Conservation (phyloP, 768 basidiomycete genomes). For the Podaxis sp. region DNA sequence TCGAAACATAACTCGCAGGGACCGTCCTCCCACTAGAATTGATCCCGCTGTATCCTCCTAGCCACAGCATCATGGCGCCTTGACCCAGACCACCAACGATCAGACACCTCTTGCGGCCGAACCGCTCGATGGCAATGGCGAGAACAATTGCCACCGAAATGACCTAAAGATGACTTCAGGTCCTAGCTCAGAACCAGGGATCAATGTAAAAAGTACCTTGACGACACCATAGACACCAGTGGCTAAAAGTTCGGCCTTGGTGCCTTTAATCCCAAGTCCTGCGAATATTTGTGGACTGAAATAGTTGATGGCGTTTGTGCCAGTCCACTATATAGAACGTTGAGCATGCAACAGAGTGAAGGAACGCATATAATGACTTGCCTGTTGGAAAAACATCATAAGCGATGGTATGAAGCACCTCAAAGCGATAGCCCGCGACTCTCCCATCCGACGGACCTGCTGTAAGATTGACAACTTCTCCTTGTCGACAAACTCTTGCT, state of each 20-base stretch:
- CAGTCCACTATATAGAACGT: slow-evolving; percentile 38
- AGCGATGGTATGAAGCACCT: slow-evolving; percentile 44
- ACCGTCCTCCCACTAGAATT: slow-evolving; percentile 29
- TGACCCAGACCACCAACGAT: slow-evolving; percentile 50
- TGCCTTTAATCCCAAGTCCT: slow-evolving; percentile 43
- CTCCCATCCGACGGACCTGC: slow-evolving; percentile 44
- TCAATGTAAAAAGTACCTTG: slow-evolving; percentile 21
- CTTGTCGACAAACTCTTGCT: slow-evolving; percentile 44
- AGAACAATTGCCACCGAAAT: slow-evolving; percentile 38
- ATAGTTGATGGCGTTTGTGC: slow-evolving; percentile 56
- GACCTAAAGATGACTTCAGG: slow-evolving; percentile 25
- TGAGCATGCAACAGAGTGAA: not conserved
- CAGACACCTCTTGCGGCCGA: slow-evolving; percentile 49
- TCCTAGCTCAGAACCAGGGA: not conserved
- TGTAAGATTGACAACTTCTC: slow-evolving; percentile 28
- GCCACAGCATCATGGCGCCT: slow-evolving; percentile 46
- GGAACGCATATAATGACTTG: not conserved
- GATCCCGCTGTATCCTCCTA: slow-evolving; percentile 37
- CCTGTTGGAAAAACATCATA: slow-evolving; percentile 44
- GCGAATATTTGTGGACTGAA: slow-evolving; percentile 52
- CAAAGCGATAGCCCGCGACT: slow-evolving; percentile 38
- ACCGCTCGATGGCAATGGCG: slow-evolving; percentile 43
- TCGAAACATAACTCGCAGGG: slow-evolving; percentile 41
- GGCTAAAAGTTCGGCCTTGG: slow-evolving; percentile 42
- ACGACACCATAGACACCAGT: slow-evolving; percentile 43